Evolutionary conservation across 306 rosid species (phyloP), one percentile per base, ranked within the genome.

Genomic region (Coriaria nepalensis): DNA sequence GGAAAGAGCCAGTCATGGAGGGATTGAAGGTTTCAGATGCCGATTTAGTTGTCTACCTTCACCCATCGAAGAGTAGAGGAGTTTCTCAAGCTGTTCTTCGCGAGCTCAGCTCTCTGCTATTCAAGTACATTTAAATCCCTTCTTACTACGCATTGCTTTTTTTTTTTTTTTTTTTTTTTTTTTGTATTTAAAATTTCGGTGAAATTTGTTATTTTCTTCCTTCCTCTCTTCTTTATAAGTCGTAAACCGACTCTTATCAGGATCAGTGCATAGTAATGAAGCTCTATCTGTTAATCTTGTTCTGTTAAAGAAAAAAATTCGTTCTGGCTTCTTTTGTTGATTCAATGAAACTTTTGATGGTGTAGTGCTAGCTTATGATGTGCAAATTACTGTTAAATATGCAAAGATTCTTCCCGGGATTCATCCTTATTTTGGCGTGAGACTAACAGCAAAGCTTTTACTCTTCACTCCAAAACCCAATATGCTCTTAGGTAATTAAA

Each of bases 391-490:
- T 15, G 81, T 78, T 53, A 69, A 74, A 33, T 53, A 29, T 8
- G 60, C 78, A 2, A 85, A 55, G 61, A 63, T 75, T 53, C 74
- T 72, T 60, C 52, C 82, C 41, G 76, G 70, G 8, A 35, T 78
- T 46, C 60, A 56, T 59, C 96, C 96, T 43, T 75, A 77, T 68
- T 67, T 92, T 36, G 61, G 72, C 11, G 87, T 85, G 59, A 59
- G 50, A 36, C 50, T 82, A 9, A 75, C 67, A 39, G 83, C 71
- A 15, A 77, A 72, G 43, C 32, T 77, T 56, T 69, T 92, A 10
- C 85, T 82, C 37, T 85, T 79, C 65, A 79, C 86, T 49, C 93
- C 95, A 5, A 79, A 74, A 60, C 94, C 93, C n/a, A 47, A 82
- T 60, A 82, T 72, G 98, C 81, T 77, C 55, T 57, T 85, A 79